These are phyloP conservation scores for Fusarium robinianum DNA, from an alignment of 2,329 filamentous ascomycete genomes.

Conservation along the genomic window DNA sequence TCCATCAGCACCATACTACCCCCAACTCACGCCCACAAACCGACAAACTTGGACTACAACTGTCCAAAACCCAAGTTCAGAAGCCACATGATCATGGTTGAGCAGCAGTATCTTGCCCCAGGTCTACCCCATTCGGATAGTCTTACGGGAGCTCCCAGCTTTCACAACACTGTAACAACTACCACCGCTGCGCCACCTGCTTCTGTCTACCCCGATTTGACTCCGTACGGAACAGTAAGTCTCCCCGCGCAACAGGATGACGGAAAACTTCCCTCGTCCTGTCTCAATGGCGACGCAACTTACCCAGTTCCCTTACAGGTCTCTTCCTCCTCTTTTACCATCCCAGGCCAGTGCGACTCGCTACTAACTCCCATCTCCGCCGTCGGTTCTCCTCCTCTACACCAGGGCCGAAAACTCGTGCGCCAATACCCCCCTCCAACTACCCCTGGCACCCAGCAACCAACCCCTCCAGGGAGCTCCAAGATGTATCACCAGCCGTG, in stretches of 20 bases:
- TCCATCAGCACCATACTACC: slow-evolving; percentile 15
- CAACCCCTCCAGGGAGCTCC: slow-evolving; percentile 53
- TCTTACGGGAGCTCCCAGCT: slow-evolving; percentile 37
- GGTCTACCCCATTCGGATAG: slow-evolving; percentile 40
- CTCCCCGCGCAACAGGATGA: neutral
- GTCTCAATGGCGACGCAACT: slow-evolving; percentile 6
- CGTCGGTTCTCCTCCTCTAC: slow-evolving; percentile 52
- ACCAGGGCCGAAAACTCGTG: slow-evolving; percentile 49
- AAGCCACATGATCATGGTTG: slow-evolving; percentile 42
- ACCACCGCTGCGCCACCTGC: slow-evolving; percentile 22
- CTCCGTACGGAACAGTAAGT: slow-evolving; percentile 42
- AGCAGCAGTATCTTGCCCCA: slow-evolving; percentile 42
- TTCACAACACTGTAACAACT: slow-evolving; percentile 35
- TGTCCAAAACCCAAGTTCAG: slow-evolving; percentile 29
- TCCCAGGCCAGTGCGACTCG: slow-evolving; percentile 47
- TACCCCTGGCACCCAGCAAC: slow-evolving; percentile 48
- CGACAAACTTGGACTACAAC: slow-evolving; percentile 27
- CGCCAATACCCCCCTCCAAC: slow-evolving; percentile 46
- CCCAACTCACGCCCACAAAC: slow-evolving; percentile 24
- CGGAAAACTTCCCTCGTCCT: neutral
- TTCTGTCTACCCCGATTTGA: slow-evolving; percentile 39
- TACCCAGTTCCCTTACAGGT: slow-evolving; percentile 23
- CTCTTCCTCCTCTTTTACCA: slow-evolving; percentile 39
- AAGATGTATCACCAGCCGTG: slow-evolving; percentile 51
- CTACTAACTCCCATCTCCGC: slow-evolving; percentile 58